Evolutionary conservation across 306 rosid genomes (phyloP).

Genomic region (Senna siamea): DNA sequence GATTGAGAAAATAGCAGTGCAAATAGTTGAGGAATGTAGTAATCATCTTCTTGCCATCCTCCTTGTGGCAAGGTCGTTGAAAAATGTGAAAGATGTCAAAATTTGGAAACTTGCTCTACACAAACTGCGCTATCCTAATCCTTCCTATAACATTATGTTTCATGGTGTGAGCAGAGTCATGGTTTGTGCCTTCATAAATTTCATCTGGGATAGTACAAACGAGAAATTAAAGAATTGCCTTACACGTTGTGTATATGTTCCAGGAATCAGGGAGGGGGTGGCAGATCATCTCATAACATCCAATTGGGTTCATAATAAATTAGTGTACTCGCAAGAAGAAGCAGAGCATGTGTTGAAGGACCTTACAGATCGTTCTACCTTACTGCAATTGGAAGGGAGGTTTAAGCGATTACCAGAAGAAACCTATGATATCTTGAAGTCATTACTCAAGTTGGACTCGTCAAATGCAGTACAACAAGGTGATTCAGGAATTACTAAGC

Average conservation of each 20-base stretch:
- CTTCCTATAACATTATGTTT: background rate
- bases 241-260: background rate
- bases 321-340: background rate
- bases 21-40: slow-evolving; percentile 5
- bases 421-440: background rate
- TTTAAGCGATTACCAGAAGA: background rate
- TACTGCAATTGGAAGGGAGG: background rate
- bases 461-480: background rate
- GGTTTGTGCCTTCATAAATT: background rate
- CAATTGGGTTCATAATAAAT: background rate
- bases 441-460: background rate
- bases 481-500: slow-evolving; percentile 13
- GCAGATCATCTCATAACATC: background rate
- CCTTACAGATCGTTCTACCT: background rate
- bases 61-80: background rate
- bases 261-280: too few species aligned
- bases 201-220: background rate
- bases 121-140: background rate
- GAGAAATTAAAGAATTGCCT: background rate
- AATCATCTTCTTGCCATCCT: slow-evolving; percentile 16
- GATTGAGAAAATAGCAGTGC: background rate
- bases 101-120: background rate
- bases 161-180: background rate
- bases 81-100: background rate
- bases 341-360: background rate